Conservation (phyloP, 495 filamentous ascomycete species). For the Podospora bellae-mahoneyi region DNA sequence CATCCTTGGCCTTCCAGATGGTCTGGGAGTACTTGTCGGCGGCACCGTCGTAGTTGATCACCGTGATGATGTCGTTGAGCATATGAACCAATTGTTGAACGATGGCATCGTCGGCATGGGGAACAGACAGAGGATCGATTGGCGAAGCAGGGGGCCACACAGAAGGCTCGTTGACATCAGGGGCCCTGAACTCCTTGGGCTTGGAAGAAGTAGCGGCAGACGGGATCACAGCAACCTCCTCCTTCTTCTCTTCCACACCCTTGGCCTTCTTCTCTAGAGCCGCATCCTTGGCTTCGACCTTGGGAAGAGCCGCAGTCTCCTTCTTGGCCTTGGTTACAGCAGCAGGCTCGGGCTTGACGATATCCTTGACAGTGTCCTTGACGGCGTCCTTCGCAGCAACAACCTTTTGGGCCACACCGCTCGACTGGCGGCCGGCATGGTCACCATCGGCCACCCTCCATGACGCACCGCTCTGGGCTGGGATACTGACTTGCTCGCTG, state of each 20-base stretch:
- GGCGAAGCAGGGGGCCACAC: constrained; percentile 56
- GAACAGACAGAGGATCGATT: constrained; percentile 71
- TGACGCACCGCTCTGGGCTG: constrained; percentile 78
- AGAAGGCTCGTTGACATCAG: constrained; percentile 60
- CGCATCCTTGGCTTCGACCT: constrained; percentile 32
- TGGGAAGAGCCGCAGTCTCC: constrained; percentile 36
- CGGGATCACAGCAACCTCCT: constrained; percentile 16
- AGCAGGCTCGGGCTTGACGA: constrained; percentile 23
- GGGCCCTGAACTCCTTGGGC: constrained; percentile 39
- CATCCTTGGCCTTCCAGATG: constrained; percentile 76
- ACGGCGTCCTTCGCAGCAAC: constrained; percentile 31
- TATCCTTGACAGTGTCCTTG: constrained; percentile 25
- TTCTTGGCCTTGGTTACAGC: constrained; percentile 32
- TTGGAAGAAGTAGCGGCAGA: not conserved
- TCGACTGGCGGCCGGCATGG: constrained; percentile 41
- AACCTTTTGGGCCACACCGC: constrained; percentile 37
- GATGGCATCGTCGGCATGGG: constrained; percentile 73
- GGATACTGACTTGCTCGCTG: constrained; percentile 74
- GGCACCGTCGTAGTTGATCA: constrained; percentile 79
- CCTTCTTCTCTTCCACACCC: constrained; percentile 18
- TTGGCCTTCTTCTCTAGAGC: constrained; percentile 4
- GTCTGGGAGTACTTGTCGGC: constrained; percentile 68
- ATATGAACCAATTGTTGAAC: constrained; percentile 94
- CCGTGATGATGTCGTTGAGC: constrained; percentile 90
- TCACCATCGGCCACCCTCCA: constrained; percentile 67